These are phyloP conservation scores for Lentinula raphanica DNA, from an alignment of 768 basidiomycete genomes.

Conservation along the genomic window DNA sequence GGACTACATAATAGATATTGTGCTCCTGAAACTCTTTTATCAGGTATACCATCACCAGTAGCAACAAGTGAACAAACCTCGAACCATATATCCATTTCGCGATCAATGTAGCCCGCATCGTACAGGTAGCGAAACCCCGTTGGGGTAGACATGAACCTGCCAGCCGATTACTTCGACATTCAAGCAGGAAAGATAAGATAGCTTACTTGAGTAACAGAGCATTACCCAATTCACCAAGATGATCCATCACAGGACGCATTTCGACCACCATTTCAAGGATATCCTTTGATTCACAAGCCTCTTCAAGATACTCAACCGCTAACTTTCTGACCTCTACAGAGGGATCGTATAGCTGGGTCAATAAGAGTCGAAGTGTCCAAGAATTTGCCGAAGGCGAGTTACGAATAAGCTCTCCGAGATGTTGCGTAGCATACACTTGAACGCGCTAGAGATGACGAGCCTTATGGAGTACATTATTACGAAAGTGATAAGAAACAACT, in stretches of 20 bases:
- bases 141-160: conserved; percentile 92
- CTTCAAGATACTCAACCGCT: conserved; percentile 85
- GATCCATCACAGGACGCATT: conserved; percentile 92
- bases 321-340: conserved; percentile 84
- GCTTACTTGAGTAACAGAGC: conserved; percentile 80
- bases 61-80: conserved; percentile 48
- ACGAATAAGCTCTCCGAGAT: conserved; percentile 78
- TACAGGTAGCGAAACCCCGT: conserved; percentile 91
- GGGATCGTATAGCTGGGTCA: conserved; percentile 95
- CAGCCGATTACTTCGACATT: neutral
- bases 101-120: conserved; percentile 87
- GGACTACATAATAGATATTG: conserved; percentile 88
- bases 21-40: conserved; percentile 61
- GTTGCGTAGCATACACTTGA: conserved; percentile 81
- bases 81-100: conserved; percentile 96
- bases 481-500: neutral
- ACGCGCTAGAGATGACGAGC: conserved; percentile 53
- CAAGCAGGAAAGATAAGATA: neutral
- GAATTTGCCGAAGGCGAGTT: conserved; percentile 58
- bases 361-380: conserved; percentile 86
- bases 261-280: conserved; percentile 87
- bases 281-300: conserved; percentile 81
- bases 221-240: conserved; percentile 90
- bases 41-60: neutral
- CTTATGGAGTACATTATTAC: neutral